These are phyloP conservation scores for Cystofilobasidium ferigula DNA, from an alignment of 768 basidiomycete species.

Conservation along the genomic window DNA sequence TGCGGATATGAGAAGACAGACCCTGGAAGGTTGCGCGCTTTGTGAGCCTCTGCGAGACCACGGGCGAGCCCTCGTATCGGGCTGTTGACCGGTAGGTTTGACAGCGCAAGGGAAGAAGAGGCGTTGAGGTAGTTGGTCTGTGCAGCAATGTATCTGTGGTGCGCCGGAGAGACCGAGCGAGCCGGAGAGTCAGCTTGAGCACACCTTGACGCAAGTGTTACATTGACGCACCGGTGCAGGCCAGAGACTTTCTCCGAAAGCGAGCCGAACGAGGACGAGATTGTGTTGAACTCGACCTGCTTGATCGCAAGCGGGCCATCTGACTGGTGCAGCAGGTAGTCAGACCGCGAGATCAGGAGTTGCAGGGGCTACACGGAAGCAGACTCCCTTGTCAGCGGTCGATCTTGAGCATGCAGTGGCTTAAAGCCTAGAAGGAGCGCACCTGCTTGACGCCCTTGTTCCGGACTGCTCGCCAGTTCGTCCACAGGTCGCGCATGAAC, in stretches of 20 bases:
- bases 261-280: constrained; percentile 78
- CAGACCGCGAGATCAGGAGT: constrained; percentile 83
- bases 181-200: too few relatives aligned
- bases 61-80: constrained; percentile 57
- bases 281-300: constrained; percentile 98
- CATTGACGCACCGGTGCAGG: constrained; percentile 57
- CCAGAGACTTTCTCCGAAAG: constrained; percentile 49
- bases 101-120: constrained; percentile 35
- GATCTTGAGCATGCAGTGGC: neutral
- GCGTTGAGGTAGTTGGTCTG: constrained; percentile 57
- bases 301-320: constrained; percentile 46
- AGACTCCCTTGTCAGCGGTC: neutral
- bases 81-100: constrained; percentile 62
- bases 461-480: constrained; percentile 65
- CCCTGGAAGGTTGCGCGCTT: constrained; percentile 47
- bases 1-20: constrained; percentile 41
- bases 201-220: too few relatives aligned
- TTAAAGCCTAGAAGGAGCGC: constrained; percentile 22
- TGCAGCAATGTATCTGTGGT: constrained; percentile 56
- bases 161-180: too few relatives aligned
- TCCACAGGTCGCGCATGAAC: constrained; percentile 78
- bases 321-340: constrained; percentile 70
- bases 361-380: constrained; percentile 53
- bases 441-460: constrained; percentile 56
- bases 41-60: constrained; percentile 71